phyloP scores from a whole-genome alignment of 108 stramenopile species.

The Aurantiochytrium sp. region DNA sequence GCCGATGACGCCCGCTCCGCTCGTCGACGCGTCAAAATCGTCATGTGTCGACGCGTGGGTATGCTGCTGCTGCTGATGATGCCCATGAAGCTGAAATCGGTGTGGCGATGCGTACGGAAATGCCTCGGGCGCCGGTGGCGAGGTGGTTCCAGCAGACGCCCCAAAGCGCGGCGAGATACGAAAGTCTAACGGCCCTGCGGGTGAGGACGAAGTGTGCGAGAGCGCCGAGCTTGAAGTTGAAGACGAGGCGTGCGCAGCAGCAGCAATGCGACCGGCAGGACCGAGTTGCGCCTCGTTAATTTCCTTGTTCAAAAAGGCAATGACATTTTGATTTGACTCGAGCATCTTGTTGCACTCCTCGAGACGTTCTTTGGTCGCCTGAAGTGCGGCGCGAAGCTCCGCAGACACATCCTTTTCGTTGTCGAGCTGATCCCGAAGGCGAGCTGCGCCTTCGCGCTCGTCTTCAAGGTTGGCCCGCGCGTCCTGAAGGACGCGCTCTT shows the following conservation, averaged over 20 bases:
- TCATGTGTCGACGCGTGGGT: no score
- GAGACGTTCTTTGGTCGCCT: constrained; percentile 22
- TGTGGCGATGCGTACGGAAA: neutral
- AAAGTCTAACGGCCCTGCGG: neutral
- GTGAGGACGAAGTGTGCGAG: neutral
- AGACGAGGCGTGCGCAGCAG: neutral
- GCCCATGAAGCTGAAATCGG: no score
- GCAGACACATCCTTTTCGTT: neutral
- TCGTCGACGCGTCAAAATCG: no score
- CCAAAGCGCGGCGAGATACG: neutral
- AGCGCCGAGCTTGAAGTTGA: no score
- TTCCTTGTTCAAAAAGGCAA: constrained; percentile 50
- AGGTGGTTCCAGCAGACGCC: neutral
- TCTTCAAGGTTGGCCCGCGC: neutral
- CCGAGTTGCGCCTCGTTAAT: constrained; percentile 28
- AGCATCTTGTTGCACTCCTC: constrained; percentile 35
- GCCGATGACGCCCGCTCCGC: no score
- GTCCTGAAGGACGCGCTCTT: constrained; percentile 22
- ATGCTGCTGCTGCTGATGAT: no score
- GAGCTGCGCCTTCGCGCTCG: neutral
- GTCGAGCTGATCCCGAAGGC: neutral
- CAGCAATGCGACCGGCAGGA: neutral
- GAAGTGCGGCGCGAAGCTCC: neutral
- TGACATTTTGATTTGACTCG: constrained; percentile 49
- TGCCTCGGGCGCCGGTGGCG: neutral